Evolutionary conservation across 306 rosid species (phyloP).

Genomic region (Pyrus pyrifolia): DNA sequence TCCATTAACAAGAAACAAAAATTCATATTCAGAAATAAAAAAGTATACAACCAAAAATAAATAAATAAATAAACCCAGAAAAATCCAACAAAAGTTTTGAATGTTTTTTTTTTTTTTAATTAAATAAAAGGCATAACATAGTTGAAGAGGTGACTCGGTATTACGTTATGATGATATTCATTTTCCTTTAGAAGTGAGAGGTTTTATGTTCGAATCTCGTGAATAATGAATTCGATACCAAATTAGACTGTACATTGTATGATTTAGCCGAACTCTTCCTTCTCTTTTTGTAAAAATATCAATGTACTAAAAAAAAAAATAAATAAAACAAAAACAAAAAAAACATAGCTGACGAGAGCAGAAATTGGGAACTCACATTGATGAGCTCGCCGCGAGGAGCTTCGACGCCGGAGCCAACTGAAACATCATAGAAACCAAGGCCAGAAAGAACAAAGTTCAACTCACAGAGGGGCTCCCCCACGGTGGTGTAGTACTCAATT

Average conservation of each 20-base stretch:
- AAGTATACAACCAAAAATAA: background rate
- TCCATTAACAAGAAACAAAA: background rate
- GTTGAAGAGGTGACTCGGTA: no score
- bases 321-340: no score
- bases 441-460: constrained; percentile 62
- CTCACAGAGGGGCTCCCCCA: constrained; percentile 74
- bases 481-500: constrained; percentile 85
- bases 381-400: constrained; percentile 82
- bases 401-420: constrained; percentile 53
- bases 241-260: no score
- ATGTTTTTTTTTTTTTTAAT: background rate
- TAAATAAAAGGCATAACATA: background rate
- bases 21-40: background rate
- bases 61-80: background rate
- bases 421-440: constrained; percentile 76
- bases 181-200: no score
- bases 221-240: no score
- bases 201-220: no score
- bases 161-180: no score
- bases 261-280: no score
- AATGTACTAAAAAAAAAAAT: no score
- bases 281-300: no score
- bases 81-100: background rate
- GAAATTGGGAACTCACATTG: constrained; percentile 41
- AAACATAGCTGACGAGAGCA: background rate